phyloP scores from a whole-genome alignment of 176 grass and related monocot genomes.

The Pontederia crassipes region DNA sequence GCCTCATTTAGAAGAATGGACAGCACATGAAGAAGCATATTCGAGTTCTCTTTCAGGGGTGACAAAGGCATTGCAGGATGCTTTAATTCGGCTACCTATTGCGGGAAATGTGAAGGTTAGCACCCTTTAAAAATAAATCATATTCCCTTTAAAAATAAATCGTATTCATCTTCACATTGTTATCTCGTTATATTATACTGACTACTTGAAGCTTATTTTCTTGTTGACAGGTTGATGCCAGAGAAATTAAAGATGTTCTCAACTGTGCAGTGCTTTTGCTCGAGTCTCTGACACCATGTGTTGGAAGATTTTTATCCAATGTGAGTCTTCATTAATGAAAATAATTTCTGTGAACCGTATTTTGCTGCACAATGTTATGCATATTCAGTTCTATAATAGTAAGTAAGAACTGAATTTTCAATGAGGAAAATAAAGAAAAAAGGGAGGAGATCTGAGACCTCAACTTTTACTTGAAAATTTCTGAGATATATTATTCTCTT shows the following conservation, averaged over 20 bases:
- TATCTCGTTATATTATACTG: slow-evolving; percentile 2
- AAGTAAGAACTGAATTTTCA: no score
- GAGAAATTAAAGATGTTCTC: slow-evolving; percentile 53
- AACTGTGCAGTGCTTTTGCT: slow-evolving; percentile 35
- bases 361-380: background rate
- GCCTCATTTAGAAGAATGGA: slow-evolving; percentile 46
- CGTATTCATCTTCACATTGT: slow-evolving; percentile 1
- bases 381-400: background rate
- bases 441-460: no score
- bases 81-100: slow-evolving; percentile 51
- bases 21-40: slow-evolving; percentile 32
- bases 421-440: no score
- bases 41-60: slow-evolving; percentile 43
- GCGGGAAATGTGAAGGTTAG: slow-evolving; percentile 45
- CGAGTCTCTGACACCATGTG: slow-evolving; percentile 31
- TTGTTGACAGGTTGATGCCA: slow-evolving; percentile 49
- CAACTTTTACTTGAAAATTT: no score
- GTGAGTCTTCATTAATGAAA: slow-evolving; percentile 27
- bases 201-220: slow-evolving; percentile 19
- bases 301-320: slow-evolving; percentile 43
- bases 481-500: background rate
- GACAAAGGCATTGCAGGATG: slow-evolving; percentile 55
- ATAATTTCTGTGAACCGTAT: background rate
- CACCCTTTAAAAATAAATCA: background rate
- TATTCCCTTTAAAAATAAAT: no score